Evolutionary conservation across 805 yeast species (phyloP), one percentile per base, ranked within the genome.

Genomic region (Aciculoconidium aculeatum): DNA sequence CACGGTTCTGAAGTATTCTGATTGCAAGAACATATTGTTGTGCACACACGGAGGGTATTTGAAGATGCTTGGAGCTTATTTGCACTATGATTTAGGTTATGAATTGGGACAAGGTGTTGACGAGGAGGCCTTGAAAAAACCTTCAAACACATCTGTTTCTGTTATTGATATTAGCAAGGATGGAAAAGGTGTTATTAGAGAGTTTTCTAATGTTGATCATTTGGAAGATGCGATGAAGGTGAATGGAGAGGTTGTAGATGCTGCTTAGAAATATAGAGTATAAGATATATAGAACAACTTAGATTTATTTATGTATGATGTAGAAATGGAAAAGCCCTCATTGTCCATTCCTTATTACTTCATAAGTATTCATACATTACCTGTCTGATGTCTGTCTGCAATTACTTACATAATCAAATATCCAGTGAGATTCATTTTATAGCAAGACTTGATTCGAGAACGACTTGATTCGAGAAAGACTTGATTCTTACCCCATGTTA

Each of bases 21-120:
- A 53, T 14, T 47, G 54, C 32, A 55, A 53, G 28, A 82, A 81
- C 42, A 67, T 80, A 2, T 59, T 77, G 9, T 35, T 83, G 12
- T 73, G 85, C 33, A 74, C 86, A 9, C 95, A 85, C 50, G 95
- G 95, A 12, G 94, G 94, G 6, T 80, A 81, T 2, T 77, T 85
- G 11, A 70, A 84, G 25, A 70, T 75, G 16, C 65, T 78, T 20
- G 48, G 73, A 21, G 69, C 70, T 36, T 64, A 76, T 48, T 55
- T 80, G 23, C 55, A 73, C 27, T 44, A 51, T 4, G 65, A 59
- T 13, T 42, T 46, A 16, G 44, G 50, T 8, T 74, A 61, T 39
- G 37, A 37, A 2, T 59, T 74, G 29, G 55, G 53, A 4, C 52
- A 57, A 3, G 59, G 56, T 1, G 53, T 72, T 28, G 47, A 55